Evolutionary conservation across 345 rosid genomes (phyloP), one percentile per base, ranked within the genome.

Genomic region (Alliaria petiolata): DNA sequence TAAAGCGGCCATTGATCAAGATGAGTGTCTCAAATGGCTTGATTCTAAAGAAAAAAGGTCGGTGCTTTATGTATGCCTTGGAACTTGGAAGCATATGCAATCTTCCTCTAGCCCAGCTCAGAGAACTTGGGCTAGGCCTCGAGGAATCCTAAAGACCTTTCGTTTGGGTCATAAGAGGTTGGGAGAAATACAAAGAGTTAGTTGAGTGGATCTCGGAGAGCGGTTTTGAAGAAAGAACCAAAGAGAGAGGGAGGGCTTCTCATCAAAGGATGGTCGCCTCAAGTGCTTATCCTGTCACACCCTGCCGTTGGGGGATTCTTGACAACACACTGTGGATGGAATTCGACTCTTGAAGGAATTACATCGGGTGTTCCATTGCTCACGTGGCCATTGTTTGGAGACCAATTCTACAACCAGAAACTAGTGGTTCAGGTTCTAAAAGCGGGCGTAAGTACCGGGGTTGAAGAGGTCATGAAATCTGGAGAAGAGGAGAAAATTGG

Each of bases 241-340:
- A 45, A 28, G 83, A 68, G 4, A 69, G 78, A 70, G 90, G 88
- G 78, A 70, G 90, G 88, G 0, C 54, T 85, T 6, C 14, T 84
- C 26, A 81, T 85, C 12, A 60, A 56, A 38, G 93, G 86, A 5
- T 88, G 90, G 89, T 83, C 93, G 4, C 88, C 93, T 0, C 90
- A 88, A 52, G 76, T 84, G 6, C 14, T 81, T 4, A 86, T 88
- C 2, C 61, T 88, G 5, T 79, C 93, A 13, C 90, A 88, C 39
- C 73, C 71, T 0, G 44, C 90, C 0, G 42, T 82, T 2, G 87
- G 83, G 6, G 93, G 89, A 15, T 88, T 88, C 76, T 43, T 87
- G 71, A 87, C 85, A 0, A 87, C 85, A 0, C 93, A 87, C 25
- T 87, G 88, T 28, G 90, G 90, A 0, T 87, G 90, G 93, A 88